phyloP scores from a whole-genome alignment of 1,139 yeast genomes.

The Suhomyces bokatorum region DNA sequence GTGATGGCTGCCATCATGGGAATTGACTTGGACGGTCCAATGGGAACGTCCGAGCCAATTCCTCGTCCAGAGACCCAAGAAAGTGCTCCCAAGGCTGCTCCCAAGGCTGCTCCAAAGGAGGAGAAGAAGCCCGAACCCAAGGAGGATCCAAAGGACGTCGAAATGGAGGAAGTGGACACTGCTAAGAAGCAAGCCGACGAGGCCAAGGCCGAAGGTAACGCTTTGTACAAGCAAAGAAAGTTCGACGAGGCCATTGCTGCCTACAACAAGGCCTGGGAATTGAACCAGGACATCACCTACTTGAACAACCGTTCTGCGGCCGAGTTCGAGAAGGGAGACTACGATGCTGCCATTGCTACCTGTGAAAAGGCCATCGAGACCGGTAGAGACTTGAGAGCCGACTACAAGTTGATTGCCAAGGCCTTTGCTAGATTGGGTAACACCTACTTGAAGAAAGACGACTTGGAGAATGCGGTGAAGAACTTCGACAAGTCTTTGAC shows the following conservation, averaged over 20 bases:
- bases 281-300: conserved; percentile 83
- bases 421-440: conserved; percentile 91
- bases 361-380: conserved; percentile 82
- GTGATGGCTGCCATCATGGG: conserved; percentile 88
- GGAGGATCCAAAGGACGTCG: conserved; percentile 34
- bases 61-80: too few relatives aligned
- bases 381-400: conserved; percentile 89
- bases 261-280: conserved; percentile 85
- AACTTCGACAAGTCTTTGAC: conserved; percentile 88
- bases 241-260: conserved; percentile 90
- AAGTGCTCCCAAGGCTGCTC: conserved; percentile 11
- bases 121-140: conserved; percentile 11
- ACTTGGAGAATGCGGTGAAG: conserved; percentile 71
- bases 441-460: conserved; percentile 72
- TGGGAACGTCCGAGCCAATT: conserved; percentile 12
- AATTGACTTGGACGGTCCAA: conserved; percentile 62
- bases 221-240: conserved; percentile 78
- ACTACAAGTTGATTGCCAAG: conserved; percentile 88
- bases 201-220: conserved; percentile 84
- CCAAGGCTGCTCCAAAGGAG: neutral
- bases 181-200: conserved; percentile 65
- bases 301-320: conserved; percentile 98
- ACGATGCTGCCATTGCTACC: conserved; percentile 77
- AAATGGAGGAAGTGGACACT: conserved; percentile 32
- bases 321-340: conserved; percentile 93